These are phyloP conservation scores for Pyrus hybrid DNA, from an alignment of 331 rosid species.

Conservation along the genomic window DNA sequence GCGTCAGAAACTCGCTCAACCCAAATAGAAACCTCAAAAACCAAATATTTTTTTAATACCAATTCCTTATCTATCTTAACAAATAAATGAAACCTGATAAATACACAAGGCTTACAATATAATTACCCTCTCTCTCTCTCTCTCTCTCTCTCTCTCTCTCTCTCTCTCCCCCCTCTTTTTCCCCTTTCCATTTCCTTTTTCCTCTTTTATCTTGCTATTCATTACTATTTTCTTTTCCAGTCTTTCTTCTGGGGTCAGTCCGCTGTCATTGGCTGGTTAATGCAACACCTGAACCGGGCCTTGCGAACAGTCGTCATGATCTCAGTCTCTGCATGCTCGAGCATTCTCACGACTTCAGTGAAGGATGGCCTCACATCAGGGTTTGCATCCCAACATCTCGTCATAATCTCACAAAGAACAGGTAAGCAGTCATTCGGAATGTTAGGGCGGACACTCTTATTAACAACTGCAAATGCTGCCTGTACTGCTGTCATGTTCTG, in stretches of 20 bases:
- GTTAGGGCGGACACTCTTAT: too few relatives aligned
- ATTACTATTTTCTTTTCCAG: slow-evolving; percentile 13
- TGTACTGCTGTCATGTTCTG: too few relatives aligned
- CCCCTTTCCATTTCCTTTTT: slow-evolving; percentile 11
- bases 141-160: background rate
- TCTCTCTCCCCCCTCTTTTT: background rate
- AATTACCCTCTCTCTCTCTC: slow-evolving; percentile 27
- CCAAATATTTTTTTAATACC: slow-evolving; percentile 24
- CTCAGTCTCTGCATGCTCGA: slow-evolving; percentile 85
- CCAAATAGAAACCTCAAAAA: slow-evolving; percentile 42
- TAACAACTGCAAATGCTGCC: too few relatives aligned
- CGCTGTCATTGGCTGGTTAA: slow-evolving; percentile 78
- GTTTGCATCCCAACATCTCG: slow-evolving; percentile 96
- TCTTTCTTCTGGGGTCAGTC: slow-evolving; percentile 46
- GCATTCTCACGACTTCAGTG: slow-evolving; percentile 77
- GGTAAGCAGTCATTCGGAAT: slow-evolving; percentile 86
- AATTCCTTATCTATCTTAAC: slow-evolving; percentile 24
- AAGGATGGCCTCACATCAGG: slow-evolving; percentile 93
- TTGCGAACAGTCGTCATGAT: slow-evolving; percentile 84
- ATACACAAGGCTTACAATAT: slow-evolving; percentile 52
- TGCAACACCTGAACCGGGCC: slow-evolving; percentile 95
- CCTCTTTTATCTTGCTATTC: slow-evolving; percentile 14
- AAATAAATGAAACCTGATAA: slow-evolving; percentile 42
- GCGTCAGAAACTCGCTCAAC: slow-evolving; percentile 41
- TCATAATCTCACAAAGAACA: slow-evolving; percentile 83